A percentile compares a stretch with the other conserved stretches of the same genome.
Evolutionary conservation across 1,139 yeast genomes (phyloP).

Genomic region (Hemisphaericaspora subhashii): DNA sequence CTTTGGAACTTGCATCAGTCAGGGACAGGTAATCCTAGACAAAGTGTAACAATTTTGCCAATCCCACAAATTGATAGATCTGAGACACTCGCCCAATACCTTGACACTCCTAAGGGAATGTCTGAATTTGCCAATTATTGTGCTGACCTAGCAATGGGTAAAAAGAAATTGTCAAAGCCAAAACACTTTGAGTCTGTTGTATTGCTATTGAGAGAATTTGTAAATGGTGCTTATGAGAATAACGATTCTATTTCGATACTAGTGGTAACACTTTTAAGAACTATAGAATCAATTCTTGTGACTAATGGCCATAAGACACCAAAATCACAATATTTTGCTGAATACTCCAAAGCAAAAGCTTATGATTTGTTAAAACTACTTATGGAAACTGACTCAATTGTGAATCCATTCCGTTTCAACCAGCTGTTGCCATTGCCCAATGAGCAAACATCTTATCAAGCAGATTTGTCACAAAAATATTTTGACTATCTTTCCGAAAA

Average conservation of each 20-base stretch:
- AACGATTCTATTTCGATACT: slow-evolving; percentile 38
- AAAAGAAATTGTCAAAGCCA: slow-evolving; percentile 17
- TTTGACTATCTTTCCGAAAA: slow-evolving; percentile 29
- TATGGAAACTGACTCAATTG: slow-evolving; percentile 19
- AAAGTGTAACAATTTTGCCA: slow-evolving; percentile 51
- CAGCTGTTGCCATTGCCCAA: slow-evolving; percentile 42
- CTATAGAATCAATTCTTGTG: slow-evolving; percentile 28
- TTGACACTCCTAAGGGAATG: slow-evolving; percentile 29
- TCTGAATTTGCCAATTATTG: slow-evolving; percentile 24
- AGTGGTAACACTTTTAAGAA: slow-evolving; percentile 36
- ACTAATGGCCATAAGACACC: slow-evolving; percentile 8
- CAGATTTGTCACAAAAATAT: slow-evolving; percentile 45
- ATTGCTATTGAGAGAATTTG: slow-evolving; percentile 47
- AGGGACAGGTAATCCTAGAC: slow-evolving; percentile 37
- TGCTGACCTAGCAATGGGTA: slow-evolving; percentile 16
- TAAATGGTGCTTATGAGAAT: slow-evolving; percentile 47
- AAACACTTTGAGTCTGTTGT: slow-evolving; percentile 34
- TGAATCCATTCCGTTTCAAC: slow-evolving; percentile 52
- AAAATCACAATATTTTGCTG: slow-evolving; percentile 27
- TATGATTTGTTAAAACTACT: slow-evolving; percentile 40
- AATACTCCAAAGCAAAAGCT: slow-evolving; percentile 48
- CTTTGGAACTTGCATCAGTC: slow-evolving; percentile 41
- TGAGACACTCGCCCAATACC: slow-evolving; percentile 26
- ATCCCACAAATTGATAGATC: slow-evolving; percentile 30
- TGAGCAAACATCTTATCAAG: slow-evolving; percentile 33